Evolutionary conservation across 2,329 filamentous ascomycete genomes (phyloP).

Genomic region (Cordyceps cicadae): DNA sequence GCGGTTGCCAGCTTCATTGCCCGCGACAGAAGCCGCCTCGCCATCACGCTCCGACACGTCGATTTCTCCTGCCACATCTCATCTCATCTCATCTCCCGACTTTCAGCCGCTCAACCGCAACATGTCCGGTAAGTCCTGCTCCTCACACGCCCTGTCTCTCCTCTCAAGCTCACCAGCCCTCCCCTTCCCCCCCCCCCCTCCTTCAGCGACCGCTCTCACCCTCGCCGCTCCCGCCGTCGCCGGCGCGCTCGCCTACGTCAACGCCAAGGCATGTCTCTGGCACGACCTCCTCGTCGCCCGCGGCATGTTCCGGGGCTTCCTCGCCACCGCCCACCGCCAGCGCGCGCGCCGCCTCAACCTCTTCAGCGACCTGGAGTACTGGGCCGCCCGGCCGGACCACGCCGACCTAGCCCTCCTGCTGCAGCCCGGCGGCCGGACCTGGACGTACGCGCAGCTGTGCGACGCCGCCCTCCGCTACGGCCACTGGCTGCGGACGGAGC

Average conservation of each 20-base stretch:
- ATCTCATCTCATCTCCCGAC: too few species aligned
- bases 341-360: not conserved
- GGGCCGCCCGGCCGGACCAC: not conserved
- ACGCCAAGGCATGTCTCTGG: not conserved
- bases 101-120: not conserved
- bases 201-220: not conserved
- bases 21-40: not conserved
- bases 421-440: constrained; percentile 53
- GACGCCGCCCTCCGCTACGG: constrained; percentile 64
- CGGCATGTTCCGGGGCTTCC: not conserved
- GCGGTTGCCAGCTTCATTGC: not conserved
- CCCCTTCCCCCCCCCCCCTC: not conserved
- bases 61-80: not conserved
- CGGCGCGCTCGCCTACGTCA: not conserved
- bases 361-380: not conserved
- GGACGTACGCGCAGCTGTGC: constrained; percentile 69
- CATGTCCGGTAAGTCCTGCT: not conserved
- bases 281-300: not conserved
- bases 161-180: not conserved
- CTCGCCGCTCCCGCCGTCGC: not conserved
- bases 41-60: not conserved
- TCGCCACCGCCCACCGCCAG: not conserved
- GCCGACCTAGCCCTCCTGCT: constrained; percentile 52
- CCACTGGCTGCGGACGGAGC: constrained; percentile 59
- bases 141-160: not conserved